Evolutionary conservation across 208 protist species (phyloP).

Genomic region (Trypanosoma lewisi): DNA sequence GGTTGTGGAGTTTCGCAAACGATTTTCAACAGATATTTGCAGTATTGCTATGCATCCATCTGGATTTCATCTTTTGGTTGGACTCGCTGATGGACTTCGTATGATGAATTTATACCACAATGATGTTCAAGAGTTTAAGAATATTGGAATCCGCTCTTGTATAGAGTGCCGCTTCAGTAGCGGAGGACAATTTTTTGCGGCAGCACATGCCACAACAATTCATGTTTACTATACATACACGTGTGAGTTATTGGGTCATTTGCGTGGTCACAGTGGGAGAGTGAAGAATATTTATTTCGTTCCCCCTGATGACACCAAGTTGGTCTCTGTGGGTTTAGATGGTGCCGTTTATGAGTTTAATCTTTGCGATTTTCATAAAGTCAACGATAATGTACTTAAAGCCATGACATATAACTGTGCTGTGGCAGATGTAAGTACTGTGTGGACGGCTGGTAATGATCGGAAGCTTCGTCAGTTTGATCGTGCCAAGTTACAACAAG

Average conservation of each 20-base stretch:
- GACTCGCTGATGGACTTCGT: constrained; percentile 93
- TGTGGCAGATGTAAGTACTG: constrained; percentile 71
- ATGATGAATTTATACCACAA: constrained; percentile 97
- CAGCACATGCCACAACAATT: constrained; percentile 94
- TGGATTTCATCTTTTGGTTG: constrained; percentile 93
- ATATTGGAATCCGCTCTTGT: constrained; percentile 93
- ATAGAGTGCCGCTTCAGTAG: constrained; percentile 92
- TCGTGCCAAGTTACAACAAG: constrained; percentile 51
- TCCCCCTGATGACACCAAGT: constrained; percentile 88
- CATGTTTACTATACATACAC: constrained; percentile 96
- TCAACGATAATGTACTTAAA: constrained; percentile 92
- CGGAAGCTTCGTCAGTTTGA: constrained; percentile 90
- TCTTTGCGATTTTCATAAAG: constrained; percentile 91
- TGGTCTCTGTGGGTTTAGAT: constrained; percentile 93
- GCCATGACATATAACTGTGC: constrained; percentile 90
- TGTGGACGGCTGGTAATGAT: constrained; percentile 94
- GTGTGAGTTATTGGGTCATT: constrained; percentile 92
- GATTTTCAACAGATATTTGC: constrained; percentile 91
- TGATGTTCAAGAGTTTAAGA: constrained; percentile 93
- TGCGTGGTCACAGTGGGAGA: constrained; percentile 96
- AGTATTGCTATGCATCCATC: constrained; percentile 95
- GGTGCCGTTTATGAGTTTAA: constrained; percentile 96
- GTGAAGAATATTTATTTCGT: constrained; percentile 86
- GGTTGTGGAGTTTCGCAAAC: constrained; percentile 89
- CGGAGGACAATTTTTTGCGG: constrained; percentile 96